Evolutionary conservation across 208 protist genomes (phyloP), one percentile per base, ranked within the genome.

Genomic region (Acanthamoeba lenticulata): DNA sequence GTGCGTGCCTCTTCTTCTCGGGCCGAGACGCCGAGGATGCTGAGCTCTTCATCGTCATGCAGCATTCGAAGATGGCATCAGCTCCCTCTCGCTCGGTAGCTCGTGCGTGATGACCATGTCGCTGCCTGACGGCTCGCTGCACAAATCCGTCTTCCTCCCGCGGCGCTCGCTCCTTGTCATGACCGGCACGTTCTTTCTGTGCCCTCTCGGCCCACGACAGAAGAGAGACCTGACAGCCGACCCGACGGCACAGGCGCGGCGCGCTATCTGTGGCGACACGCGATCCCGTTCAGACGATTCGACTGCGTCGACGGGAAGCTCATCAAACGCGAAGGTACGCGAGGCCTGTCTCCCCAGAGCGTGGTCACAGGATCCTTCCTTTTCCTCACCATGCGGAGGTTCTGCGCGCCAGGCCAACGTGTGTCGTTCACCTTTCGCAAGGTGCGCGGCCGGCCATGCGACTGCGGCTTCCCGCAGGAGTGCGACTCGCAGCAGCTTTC

Each of bases 41-140:
- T 19, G 9, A 49, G 9, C 5, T 15, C 5, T 15, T 19, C 45
- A 49, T 15, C 5, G 9, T 19, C 45, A 49, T 15, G 13, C 55
- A 90, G 83, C 83, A 15, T 90, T 90, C n/a, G 3, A 90, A 6
- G 83, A 90, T 90, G 83, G 83, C 45, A 90, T 90, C 11, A 65
- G 29, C 24, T 90, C 83, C 21, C 83, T 90, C 2, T 90, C 83
- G 29, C n/a, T 90, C 13, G 83, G 83, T 1, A 90, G 83, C 55
- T 90, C 83, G 15, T 65, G 52, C 49, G 83, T 90, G 36, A 90
- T 90, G 83, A 90, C 83, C 2, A 7, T 90, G 11, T 69, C 52
- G 29, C 83, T 90, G 1, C 83, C 83, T 9, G 83, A 90, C 38
- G 29, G 52, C 52, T 90, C 83, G n/a, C 40, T 6, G 45, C 83